These are phyloP conservation scores for Zygosaccharomyces sapae DNA, from an alignment of 1,139 yeast species.

Conservation along the genomic window DNA sequence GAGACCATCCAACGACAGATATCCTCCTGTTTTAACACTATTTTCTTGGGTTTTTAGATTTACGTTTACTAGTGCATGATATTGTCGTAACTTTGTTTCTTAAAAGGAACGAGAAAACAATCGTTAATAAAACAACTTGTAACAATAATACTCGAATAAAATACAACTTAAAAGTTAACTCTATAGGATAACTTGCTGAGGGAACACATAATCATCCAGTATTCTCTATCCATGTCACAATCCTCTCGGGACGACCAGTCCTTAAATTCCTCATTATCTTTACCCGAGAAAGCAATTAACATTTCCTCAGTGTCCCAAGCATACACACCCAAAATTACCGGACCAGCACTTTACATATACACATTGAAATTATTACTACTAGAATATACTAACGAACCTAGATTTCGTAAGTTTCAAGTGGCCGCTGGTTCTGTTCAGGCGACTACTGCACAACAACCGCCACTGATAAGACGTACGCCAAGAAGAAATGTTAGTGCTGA, in stretches of 20 bases:
- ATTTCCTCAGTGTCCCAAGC: constrained; percentile 14
- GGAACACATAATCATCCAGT: background rate
- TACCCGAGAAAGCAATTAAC: constrained; percentile 5
- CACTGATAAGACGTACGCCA: constrained; percentile 8
- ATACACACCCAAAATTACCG: constrained; percentile 8
- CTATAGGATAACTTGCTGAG: background rate
- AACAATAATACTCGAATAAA: background rate
- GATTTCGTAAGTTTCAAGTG: constrained; percentile 40
- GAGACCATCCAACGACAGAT: background rate
- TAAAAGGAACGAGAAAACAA: no score
- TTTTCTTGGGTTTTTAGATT: background rate
- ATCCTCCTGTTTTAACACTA: background rate
- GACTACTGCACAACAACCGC: background rate
- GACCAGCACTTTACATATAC: constrained; percentile 19
- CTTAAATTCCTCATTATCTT: background rate
- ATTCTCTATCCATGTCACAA: constrained; percentile 2
- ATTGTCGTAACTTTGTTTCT: no score
- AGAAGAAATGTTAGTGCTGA: constrained; percentile 8
- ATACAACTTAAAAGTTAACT: background rate
- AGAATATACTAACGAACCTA: constrained; percentile 55
- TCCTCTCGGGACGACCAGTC: constrained; percentile 7
- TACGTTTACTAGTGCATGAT: no score
- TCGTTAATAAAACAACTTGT: no score
- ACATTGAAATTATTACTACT: constrained; percentile 47
- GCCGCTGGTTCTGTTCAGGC: background rate